A percentile compares a stretch with the other conserved stretches of the same genome.
These are phyloP conservation scores for Suhomyces bribrorum DNA, from an alignment of 1,139 yeast species.

Conservation along the genomic window DNA sequence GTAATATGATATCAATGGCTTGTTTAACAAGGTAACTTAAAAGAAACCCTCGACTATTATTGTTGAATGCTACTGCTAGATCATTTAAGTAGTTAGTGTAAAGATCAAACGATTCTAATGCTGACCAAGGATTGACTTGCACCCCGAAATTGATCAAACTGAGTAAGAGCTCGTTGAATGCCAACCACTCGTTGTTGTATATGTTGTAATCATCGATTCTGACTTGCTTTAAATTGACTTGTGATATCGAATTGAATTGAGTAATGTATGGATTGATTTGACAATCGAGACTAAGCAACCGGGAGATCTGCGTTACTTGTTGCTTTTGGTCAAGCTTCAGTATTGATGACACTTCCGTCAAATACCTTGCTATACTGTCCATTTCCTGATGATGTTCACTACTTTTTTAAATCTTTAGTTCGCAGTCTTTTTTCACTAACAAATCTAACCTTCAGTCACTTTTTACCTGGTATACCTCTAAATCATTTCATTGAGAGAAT, in stretches of 20 bases:
- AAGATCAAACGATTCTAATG: conserved; percentile 58
- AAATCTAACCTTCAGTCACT: too few species aligned
- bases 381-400: conserved; percentile 4
- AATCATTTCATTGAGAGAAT: too few species aligned
- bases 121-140: conserved; percentile 62
- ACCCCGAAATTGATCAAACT: conserved; percentile 54
- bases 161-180: conserved; percentile 52
- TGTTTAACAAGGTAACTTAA: conserved; percentile 47
- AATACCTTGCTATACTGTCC: conserved; percentile 13
- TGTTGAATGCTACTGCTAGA: conserved; percentile 59
- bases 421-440: not conserved
- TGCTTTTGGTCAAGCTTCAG: conserved; percentile 13
- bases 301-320: conserved; percentile 11
- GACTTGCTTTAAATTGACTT: conserved; percentile 5
- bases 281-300: conserved; percentile 15
- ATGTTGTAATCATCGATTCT: conserved; percentile 24
- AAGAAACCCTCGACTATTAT: conserved; percentile 50
- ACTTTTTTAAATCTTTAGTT: not conserved
- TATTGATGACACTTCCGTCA: conserved; percentile 12
- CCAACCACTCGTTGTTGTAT: conserved; percentile 44
- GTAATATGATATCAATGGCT: conserved; percentile 45
- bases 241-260: conserved; percentile 10
- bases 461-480: too few species aligned
- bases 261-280: conserved; percentile 15
- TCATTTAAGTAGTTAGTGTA: conserved; percentile 54